Evolutionary conservation across 2,329 filamentous ascomycete species (phyloP).

Genomic region (Passalora sequoiae): DNA sequence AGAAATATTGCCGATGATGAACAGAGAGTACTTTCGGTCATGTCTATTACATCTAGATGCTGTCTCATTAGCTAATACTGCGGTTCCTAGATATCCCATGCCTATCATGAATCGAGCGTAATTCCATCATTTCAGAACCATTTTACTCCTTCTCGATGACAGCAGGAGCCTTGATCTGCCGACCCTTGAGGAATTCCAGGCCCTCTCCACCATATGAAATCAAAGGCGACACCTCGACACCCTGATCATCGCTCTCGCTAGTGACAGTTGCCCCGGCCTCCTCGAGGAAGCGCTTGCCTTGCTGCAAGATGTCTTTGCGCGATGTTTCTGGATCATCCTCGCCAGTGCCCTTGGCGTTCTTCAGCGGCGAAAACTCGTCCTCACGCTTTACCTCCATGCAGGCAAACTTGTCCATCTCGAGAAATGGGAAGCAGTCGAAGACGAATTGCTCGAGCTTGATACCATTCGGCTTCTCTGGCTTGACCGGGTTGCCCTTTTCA

Average conservation of each 20-base stretch:
- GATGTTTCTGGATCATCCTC: slow-evolving; percentile 95
- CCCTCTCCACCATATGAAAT: slow-evolving; percentile 77
- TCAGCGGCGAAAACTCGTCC: slow-evolving; percentile 96
- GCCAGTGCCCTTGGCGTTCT: slow-evolving; percentile 80
- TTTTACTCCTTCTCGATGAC: slow-evolving; percentile 55
- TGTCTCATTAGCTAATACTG: no score
- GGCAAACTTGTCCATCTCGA: slow-evolving; percentile 81
- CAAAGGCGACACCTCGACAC: slow-evolving; percentile 85
- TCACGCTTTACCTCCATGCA: slow-evolving; percentile 94
- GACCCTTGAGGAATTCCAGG: slow-evolving; percentile 55
- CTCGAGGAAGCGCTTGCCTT: slow-evolving; percentile 81
- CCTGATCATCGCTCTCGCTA: slow-evolving; percentile 56
- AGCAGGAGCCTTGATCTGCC: slow-evolving; percentile 58
- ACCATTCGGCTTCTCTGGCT: slow-evolving; percentile 91
- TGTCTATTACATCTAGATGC: neutral
- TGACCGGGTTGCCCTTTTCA: slow-evolving; percentile 70
- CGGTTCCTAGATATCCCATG: no score
- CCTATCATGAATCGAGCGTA: neutral
- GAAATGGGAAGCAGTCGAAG: slow-evolving; percentile 93
- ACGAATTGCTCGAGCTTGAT: slow-evolving; percentile 99
- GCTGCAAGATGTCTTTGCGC: slow-evolving; percentile 79
- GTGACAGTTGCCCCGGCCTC: slow-evolving; percentile 71
- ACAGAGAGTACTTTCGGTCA: no score
- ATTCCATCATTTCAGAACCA: no score
- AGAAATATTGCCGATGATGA: no score